Conservation (phyloP, 257 asterid species). For the Prunella vulgaris region DNA sequence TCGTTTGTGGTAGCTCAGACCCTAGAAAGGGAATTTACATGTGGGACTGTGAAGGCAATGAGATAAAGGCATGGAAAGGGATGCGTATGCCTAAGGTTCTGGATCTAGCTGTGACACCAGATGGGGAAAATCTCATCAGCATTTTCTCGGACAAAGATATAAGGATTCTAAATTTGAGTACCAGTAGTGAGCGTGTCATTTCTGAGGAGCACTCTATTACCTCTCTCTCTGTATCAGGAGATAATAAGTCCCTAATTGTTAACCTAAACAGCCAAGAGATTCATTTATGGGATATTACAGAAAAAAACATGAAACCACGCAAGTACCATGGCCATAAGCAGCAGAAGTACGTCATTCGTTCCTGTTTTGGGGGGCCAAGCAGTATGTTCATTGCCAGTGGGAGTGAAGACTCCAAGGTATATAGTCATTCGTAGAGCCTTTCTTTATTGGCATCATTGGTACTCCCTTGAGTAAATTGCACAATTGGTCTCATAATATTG, state of each 20-base stretch:
- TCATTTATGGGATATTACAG: constrained; percentile 81
- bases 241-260: constrained; percentile 63
- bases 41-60: constrained; percentile 91
- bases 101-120: constrained; percentile 87
- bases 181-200: constrained; percentile 60
- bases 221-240: constrained; percentile 78
- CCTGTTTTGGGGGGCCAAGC: constrained; percentile 90
- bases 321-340: constrained; percentile 78
- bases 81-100: constrained; percentile 84
- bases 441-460: neutral
- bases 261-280: constrained; percentile 95
- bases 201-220: constrained; percentile 72
- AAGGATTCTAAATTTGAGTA: constrained; percentile 58
- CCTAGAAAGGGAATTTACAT: constrained; percentile 83
- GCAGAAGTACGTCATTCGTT: constrained; percentile 78
- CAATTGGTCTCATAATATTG: too few relatives aligned
- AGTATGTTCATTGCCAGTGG: constrained; percentile 83
- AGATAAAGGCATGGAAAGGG: constrained; percentile 89
- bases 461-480: neutral
- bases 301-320: constrained; percentile 43
- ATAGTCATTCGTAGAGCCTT: constrained; percentile 5
- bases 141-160: constrained; percentile 77
- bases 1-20: constrained; percentile 90
- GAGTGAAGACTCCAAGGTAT: constrained; percentile 90
- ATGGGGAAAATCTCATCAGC: constrained; percentile 78